Base-by-base conservation (phyloP, 2,329 filamentous ascomycete genomes). In the Thielaviopsis ethacetica region DNA sequence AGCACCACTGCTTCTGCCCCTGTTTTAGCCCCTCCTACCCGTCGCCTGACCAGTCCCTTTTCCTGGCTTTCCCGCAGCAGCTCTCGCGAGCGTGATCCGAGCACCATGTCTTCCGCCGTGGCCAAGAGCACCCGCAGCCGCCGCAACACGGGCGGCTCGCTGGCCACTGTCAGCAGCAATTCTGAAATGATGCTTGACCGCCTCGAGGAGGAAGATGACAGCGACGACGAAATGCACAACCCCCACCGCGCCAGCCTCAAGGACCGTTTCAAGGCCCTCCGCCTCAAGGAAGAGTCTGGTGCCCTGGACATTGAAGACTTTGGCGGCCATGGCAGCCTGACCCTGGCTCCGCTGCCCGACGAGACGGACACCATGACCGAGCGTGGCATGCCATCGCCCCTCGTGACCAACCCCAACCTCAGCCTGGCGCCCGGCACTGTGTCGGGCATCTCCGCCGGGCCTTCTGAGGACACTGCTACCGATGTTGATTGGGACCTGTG, bases 401-500 rank as follows among this genome's bases (percentile, higher is more conserved):
- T 84, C 59, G 82, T 85, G 7, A 73, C 80, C 0, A 81, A 77
- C 2, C 78, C 88, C 17, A 88, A 88, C 64, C 77, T 79, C 3
- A 82, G 78, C 59, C 74, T 96, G 52, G 84, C 89, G 0, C 91
- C 91, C 0, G 91, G 91, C 1, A 96, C 91, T 1, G 89, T 86
- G 7, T 84, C 88, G 12, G 91, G 91, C 5, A 82, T 91, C 50
- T 84, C 84, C 24, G 83, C 84, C 22, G 87, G 87, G 1, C 86
- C 86, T 9, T 84, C 88, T 2, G 82, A 83, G 22, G 77, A 84
- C 62, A 72, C 74, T 15, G 87, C 91, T 66, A 75, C 77, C 17
- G 84, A 88, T 24, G 93, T 98, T n/a, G 90, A 98, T 68, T 98
- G 93, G 93, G 93, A 98, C 70, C 74, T 98, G 47, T 98, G 93